phyloP scores from a whole-genome alignment of 257 asterid genomes.

The Ligustrum vulgare region DNA sequence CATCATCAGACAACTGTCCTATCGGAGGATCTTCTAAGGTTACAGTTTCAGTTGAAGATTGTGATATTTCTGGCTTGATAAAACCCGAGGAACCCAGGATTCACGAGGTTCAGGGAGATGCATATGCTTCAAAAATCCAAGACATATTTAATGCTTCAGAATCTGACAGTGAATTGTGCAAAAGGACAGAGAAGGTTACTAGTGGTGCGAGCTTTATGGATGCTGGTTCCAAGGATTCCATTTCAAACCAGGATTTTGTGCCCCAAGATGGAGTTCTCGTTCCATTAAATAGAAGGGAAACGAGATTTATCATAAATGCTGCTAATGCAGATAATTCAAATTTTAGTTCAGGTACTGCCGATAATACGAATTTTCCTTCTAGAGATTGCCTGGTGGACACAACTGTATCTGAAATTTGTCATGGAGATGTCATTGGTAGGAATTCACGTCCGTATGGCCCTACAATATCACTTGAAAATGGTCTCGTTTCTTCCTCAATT shows the following conservation, averaged over 20 bases:
- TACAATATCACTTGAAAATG: constrained; percentile 20
- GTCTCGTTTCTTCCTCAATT: constrained; percentile 24
- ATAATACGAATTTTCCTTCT: constrained; percentile 28
- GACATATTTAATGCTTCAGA: constrained; percentile 32
- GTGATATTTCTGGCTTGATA: constrained; percentile 26
- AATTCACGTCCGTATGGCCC: constrained; percentile 23
- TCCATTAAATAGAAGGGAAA: constrained; percentile 25
- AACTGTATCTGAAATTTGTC: constrained; percentile 27
- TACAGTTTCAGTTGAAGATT: constrained; percentile 26
- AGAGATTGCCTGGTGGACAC: constrained; percentile 25
- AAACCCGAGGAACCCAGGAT: constrained; percentile 24
- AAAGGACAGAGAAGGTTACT: constrained; percentile 28
- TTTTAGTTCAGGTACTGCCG: constrained; percentile 20
- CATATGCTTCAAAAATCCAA: constrained; percentile 19
- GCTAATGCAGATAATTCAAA: constrained; percentile 32
- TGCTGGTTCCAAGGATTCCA: constrained; percentile 31
- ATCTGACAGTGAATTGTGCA: constrained; percentile 28
- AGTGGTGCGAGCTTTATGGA: constrained; percentile 26
- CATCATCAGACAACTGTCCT: constrained; percentile 19
- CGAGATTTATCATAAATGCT: constrained; percentile 20
- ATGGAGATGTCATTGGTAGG: constrained; percentile 20
- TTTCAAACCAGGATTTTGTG: constrained; percentile 15
- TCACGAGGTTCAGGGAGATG: constrained; percentile 26
- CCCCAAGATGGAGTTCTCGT: constrained; percentile 22
- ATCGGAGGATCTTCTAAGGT: constrained; percentile 26